Conservation (phyloP, 139 green algal species). For the Gonium pectorale region DNA sequence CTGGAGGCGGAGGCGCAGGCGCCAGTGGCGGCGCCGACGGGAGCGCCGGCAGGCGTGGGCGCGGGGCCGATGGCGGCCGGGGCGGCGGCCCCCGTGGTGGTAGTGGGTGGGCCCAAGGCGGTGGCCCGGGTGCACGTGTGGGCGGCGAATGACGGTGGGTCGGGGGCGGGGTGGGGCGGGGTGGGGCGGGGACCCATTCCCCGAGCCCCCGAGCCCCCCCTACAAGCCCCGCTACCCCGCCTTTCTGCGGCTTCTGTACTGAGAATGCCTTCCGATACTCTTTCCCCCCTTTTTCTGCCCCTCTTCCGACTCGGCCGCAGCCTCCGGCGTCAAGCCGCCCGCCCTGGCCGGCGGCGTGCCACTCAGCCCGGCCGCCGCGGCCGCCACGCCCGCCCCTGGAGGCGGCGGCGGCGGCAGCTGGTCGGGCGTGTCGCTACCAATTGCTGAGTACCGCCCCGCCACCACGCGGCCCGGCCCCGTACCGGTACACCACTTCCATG, state of each 20-base stretch:
- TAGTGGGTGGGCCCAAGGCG: not conserved
- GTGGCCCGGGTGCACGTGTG: conserved; percentile 36
- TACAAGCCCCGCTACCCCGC: no score
- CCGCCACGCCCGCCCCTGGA: no score
- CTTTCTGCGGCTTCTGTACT: no score
- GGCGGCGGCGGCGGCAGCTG: no score
- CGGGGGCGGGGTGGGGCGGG: no score
- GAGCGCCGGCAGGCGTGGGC: not conserved
- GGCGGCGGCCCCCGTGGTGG: not conserved
- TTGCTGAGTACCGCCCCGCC: conserved; percentile 24
- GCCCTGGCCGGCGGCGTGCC: not conserved
- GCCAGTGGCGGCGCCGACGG: not conserved
- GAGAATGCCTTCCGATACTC: no score
- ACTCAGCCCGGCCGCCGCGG: not conserved
- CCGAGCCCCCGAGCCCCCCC: no score
- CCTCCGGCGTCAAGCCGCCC: not conserved
- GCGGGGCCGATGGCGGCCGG: not conserved
- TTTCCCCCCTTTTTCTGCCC: no score
- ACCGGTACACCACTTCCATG: conserved; percentile 13
- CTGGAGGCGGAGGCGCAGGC: conserved; percentile 23
- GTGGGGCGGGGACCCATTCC: not conserved
- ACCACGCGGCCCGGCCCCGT: conserved; percentile 2
- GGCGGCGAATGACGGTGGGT: conserved; percentile 24
- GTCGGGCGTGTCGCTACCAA: not conserved
- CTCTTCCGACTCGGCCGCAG: no score